These are phyloP conservation scores for button mushroom (Agaricus bisporus) DNA, from an alignment of 768 basidiomycete genomes.

Conservation along the genomic window DNA sequence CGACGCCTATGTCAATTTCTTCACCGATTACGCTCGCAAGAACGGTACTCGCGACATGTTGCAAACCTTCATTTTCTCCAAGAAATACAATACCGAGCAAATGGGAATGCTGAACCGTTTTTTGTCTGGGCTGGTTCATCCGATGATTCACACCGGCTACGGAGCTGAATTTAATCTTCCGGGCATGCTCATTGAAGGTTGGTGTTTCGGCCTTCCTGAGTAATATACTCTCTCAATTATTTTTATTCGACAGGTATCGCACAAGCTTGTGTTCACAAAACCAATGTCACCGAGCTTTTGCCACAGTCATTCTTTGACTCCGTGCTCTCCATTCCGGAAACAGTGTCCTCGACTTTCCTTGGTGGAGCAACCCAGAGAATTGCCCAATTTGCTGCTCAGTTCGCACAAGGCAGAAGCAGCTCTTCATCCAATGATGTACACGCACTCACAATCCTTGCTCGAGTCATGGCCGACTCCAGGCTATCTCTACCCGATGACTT, in stretches of 20 bases:
- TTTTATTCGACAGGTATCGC: conserved; percentile 47
- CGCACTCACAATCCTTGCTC: conserved; percentile 47
- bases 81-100: conserved; percentile 37
- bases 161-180: conserved; percentile 56
- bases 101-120: conserved; percentile 51
- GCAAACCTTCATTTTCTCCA: conserved; percentile 60
- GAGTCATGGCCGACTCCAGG: conserved; percentile 46
- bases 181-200: conserved; percentile 61
- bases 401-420: not conserved
- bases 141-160: conserved; percentile 58
- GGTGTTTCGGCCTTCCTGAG: not conserved
- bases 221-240: no score
- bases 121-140: conserved; percentile 52
- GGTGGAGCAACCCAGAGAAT: not conserved
- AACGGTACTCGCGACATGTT: conserved; percentile 40
- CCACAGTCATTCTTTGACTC: conserved; percentile 19
- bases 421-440: conserved; percentile 20
- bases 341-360: not conserved
- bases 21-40: conserved; percentile 33
- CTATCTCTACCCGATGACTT: conserved; percentile 20
- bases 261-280: conserved; percentile 41
- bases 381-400: not conserved
- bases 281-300: conserved; percentile 19
- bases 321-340: not conserved
- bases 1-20: conserved; percentile 52